Conservation (phyloP, 2,329 filamentous ascomycete genomes). For the Fusarium sp. region DNA sequence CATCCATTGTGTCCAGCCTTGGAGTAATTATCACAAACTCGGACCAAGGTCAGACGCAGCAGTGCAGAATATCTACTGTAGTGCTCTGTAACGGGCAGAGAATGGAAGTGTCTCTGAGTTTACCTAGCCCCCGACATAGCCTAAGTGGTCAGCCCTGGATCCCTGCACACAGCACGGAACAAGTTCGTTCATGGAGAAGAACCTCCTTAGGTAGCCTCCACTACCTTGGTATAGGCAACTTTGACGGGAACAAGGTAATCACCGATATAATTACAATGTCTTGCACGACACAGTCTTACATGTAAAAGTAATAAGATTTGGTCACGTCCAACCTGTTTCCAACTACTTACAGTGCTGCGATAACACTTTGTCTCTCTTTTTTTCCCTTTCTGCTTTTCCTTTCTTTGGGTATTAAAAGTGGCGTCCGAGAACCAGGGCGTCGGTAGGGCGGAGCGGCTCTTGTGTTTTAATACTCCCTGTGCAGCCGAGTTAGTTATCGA, state of each 20-base stretch:
- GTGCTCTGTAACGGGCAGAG: not conserved
- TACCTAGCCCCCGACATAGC: not conserved
- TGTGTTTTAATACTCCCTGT: not conserved
- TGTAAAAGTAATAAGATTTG: not conserved
- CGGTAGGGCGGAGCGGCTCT: conserved; percentile 23
- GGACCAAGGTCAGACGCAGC: not conserved
- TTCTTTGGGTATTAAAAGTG: not conserved
- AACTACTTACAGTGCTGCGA: not conserved
- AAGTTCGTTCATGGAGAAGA: not conserved
- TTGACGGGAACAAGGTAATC: not conserved
- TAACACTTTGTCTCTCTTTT: not conserved
- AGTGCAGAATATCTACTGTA: not conserved
- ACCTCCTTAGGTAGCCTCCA: not conserved
- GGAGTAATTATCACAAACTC: not conserved
- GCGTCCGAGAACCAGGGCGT: conserved; percentile 25
- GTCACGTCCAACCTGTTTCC: not conserved
- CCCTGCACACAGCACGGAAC: conserved; percentile 10
- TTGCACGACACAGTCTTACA: not conserved
- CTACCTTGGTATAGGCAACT: not conserved
- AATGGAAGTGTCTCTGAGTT: not conserved
- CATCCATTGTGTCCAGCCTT: not conserved
- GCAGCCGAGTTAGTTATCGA: not conserved
- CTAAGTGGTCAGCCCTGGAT: conserved; percentile 3
- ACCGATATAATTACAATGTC: not conserved
- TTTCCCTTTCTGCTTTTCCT: not conserved